phyloP scores from a whole-genome alignment of 176 grass and related monocot genomes.

The Cenchrus fungigraminus region DNA sequence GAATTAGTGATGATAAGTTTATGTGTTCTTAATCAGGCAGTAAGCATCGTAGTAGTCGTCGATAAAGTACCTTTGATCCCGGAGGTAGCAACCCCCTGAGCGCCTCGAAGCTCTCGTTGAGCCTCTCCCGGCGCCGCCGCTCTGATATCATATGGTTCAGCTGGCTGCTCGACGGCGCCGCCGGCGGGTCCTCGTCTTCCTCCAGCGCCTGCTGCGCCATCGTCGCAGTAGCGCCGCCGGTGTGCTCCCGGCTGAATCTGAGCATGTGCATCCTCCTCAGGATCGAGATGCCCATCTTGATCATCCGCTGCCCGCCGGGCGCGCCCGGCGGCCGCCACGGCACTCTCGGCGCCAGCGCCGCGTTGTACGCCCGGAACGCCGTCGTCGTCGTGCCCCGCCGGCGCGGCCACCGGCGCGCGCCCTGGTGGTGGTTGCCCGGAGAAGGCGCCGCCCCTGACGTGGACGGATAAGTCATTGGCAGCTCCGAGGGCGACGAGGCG shows the following conservation, averaged over 20 bases:
- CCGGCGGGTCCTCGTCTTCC: neutral
- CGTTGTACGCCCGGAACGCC: constrained; percentile 59
- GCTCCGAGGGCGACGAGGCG: neutral
- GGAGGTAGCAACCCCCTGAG: constrained; percentile 65
- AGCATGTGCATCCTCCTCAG: constrained; percentile 46
- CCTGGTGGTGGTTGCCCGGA: neutral
- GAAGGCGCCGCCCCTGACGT: neutral
- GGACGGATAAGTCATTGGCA: neutral
- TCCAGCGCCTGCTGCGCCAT: neutral
- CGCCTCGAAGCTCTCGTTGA: constrained; percentile 73
- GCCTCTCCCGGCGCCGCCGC: constrained; percentile 64
- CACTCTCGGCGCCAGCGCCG: constrained; percentile 43
- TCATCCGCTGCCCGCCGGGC: constrained; percentile 62
- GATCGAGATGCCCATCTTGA: constrained; percentile 61
- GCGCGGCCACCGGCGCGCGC: neutral
- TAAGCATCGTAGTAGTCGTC: neutral
- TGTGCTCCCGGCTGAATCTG: constrained; percentile 23
- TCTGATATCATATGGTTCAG: constrained; percentile 83
- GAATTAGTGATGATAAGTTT: no score
- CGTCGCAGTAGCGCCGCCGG: neutral
- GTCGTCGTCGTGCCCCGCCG: neutral
- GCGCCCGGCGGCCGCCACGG: neutral
- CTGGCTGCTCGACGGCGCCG: constrained; percentile 59
- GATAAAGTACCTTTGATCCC: constrained; percentile 53
- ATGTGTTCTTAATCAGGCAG: neutral